Base-by-base conservation (phyloP, 345 rosid genomes). In the Mallotus nudiflorus region DNA sequence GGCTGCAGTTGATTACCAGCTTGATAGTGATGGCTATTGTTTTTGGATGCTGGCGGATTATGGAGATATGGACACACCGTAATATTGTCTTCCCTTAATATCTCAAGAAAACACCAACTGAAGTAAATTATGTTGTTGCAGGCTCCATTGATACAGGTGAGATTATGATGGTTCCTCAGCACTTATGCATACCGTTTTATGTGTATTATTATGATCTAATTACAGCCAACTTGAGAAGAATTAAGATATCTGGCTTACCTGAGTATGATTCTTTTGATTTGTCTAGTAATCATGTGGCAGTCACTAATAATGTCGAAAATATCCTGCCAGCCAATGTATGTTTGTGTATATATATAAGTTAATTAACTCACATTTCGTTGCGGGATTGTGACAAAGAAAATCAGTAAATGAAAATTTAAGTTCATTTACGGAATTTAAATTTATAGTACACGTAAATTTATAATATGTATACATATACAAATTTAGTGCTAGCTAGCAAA, bases 121-220 rank as follows among this genome's bases (percentile, higher is more conserved):
- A 57, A 9, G 27, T 8, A 18, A 28, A 56, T 7, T 68, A 22
- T 15, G 0, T 68, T 33, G 61, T 70, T 42, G 74, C 62, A n/a
- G 72, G 78, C 12, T 35, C 39, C n/a, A 6, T 49, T 28, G 9
- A 45, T 6, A 56, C 70, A 20, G 46, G 59, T 3, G 73, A 78
- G 78, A 28, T 74, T 37, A 33, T 78, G 35, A 24, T 74, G 40
- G 75, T 48, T 42, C 75, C 75, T 3, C n/a, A 39, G 7, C n/a
- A 14, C 15, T 15, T 78, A 22, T 66, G 75, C 14, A 39, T 18
- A 6, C 55, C 46, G 0, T 44, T 70, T 37, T 56, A 8, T 29
- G 66, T 74, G 48, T 44, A 28, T n/a, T 37, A 24, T 31, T 70
- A 25, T 46, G 55, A 78, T 60, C 1, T 11, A 0, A 20, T 46